Evolutionary conservation across 495 filamentous ascomycete genomes (phyloP), one percentile per base, ranked within the genome.

Genomic region (Tetracladium setigerum): DNA sequence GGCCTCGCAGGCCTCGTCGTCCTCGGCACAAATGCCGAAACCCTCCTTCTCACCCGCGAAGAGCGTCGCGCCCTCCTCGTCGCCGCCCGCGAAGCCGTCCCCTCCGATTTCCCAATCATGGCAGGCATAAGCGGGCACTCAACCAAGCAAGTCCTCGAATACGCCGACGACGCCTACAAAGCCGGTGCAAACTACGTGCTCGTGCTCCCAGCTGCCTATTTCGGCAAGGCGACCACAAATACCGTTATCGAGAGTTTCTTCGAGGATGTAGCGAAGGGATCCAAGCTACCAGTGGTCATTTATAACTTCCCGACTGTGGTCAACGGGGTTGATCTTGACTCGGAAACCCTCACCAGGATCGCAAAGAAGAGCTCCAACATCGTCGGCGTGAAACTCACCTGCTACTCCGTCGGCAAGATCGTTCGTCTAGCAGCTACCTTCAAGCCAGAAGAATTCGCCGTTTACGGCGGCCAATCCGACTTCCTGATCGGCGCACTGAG

Each of bases 11-110:
- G 81, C 1, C 67, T 83, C 3, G 69, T 83, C 4, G 70, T 83
- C 55, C 66, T 81, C 30, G 81, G 81, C 46, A 82, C 79, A 34
- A 83, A 83, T 62, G 77, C 78, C 48, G 79, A 84, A 59, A 73
- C 79, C 5, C 79, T 83, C 60, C 71, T 83, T 0, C 66, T 84
- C 32, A 79, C 77, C 10, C 76, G 77, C 39, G 67, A 79, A 41
- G 81, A 84, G 56, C 73, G 81, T 30, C 56, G 57, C 7, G 59
- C 66, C 30, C 63, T 81, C 14, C 67, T 83, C 35, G 41, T 58
- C 15, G 60, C 70, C 12, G 79, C 79, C 12, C 74, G 78, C 18
- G 56, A 67, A 16, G 68, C 71, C 10, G 73, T 76, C 11, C 72
- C 70, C 8, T 65, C 71, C 0, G 52, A 54, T 3, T 79, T 67